phyloP scores from a whole-genome alignment of 2,329 filamentous ascomycete genomes.

The Reticulascus tulasneorum region DNA sequence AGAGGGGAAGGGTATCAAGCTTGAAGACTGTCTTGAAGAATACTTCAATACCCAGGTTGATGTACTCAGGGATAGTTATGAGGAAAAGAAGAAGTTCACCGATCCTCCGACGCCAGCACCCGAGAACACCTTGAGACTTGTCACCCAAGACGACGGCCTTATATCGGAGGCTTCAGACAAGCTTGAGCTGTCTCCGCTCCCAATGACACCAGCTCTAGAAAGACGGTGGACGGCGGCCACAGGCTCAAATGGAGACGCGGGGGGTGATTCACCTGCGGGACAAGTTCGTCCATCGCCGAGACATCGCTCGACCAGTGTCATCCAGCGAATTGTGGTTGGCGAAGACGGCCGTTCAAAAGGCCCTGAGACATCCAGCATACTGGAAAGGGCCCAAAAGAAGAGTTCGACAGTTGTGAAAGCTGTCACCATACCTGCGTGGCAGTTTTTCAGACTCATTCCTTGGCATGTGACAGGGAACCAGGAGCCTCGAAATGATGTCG shows the following conservation, averaged over 20 bases:
- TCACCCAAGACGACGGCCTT: constrained; percentile 26
- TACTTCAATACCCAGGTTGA: constrained; percentile 96
- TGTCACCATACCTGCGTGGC: constrained; percentile 93
- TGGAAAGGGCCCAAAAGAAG: constrained; percentile 40
- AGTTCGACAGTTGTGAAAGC: constrained; percentile 63
- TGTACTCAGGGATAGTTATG: constrained; percentile 68
- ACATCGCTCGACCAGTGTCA: constrained; percentile 54
- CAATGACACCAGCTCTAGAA: constrained; percentile 21
- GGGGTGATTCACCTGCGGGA: constrained; percentile 19
- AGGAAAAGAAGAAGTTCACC: constrained; percentile 44
- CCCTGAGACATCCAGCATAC: constrained; percentile 35
- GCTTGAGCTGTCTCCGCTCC: constrained; percentile 27
- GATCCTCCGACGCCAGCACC: constrained; percentile 21
- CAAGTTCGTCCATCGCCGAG: constrained; percentile 32
- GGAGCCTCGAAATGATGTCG: constrained; percentile 61
- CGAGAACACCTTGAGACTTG: constrained; percentile 28
- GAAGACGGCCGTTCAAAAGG: constrained; percentile 42
- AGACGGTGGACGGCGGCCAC: constrained; percentile 7
- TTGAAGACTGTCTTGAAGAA: constrained; percentile 88
- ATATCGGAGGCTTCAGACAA: constrained; percentile 24
- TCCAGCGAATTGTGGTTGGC: constrained; percentile 55
- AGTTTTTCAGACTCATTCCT: constrained; percentile 91
- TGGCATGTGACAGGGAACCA: constrained; percentile 69
- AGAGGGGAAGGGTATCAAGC: constrained; percentile 65
- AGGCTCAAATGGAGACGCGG: constrained; percentile 3